Evolutionary conservation across 257 asterid species (phyloP).

Genomic region (Fraxinus anomala): DNA sequence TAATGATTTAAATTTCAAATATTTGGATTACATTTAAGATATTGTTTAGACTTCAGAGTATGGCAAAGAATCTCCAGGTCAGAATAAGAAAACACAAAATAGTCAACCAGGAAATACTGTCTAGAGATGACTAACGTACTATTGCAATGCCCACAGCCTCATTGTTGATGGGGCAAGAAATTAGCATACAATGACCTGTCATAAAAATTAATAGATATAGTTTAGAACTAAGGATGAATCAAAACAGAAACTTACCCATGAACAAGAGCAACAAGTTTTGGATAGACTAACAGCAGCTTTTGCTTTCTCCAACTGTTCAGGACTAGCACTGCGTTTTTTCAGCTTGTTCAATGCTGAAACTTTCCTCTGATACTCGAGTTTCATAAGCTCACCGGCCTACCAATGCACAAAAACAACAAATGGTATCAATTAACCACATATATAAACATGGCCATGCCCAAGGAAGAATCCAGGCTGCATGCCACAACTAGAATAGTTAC

Average conservation of each 20-base stretch:
- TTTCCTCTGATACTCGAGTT: conserved; percentile 84
- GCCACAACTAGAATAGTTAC: not conserved
- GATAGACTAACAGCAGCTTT: conserved; percentile 97
- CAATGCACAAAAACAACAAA: conserved; percentile 17
- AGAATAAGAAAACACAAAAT: too few relatives aligned
- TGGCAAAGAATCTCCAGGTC: not conserved
- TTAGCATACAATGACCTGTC: not conserved
- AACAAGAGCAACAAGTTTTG: conserved; percentile 77
- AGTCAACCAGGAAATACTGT: not conserved
- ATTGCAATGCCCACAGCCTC: not conserved
- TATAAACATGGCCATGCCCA: not conserved
- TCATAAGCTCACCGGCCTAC: conserved; percentile 89
- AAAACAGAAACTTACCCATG: conserved; percentile 59
- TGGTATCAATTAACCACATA: not conserved
- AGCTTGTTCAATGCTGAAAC: conserved; percentile 69
- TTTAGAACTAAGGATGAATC: not conserved
- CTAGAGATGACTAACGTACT: not conserved
- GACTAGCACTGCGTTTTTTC: conserved; percentile 71
- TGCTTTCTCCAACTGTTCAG: conserved; percentile 85
- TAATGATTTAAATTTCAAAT: not conserved
- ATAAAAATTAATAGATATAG: not conserved
- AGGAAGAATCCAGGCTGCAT: not conserved
- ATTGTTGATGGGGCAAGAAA: not conserved
- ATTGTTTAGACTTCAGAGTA: not conserved
- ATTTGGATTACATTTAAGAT: not conserved